Evolutionary conservation across 148 eudicot species (phyloP).

Genomic region (Chenopodium berlandieri): DNA sequence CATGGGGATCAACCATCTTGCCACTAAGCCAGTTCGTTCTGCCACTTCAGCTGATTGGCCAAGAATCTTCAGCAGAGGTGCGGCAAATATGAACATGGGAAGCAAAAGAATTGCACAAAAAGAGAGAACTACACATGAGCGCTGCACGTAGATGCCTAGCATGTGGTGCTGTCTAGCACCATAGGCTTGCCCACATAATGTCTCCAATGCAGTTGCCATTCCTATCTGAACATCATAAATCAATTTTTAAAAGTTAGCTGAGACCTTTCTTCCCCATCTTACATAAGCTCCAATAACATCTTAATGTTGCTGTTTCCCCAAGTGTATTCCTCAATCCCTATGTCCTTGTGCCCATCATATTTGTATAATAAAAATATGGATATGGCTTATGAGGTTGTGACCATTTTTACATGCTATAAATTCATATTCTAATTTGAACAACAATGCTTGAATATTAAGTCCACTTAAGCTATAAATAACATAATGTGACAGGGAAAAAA

Average conservation of each 20-base stretch:
- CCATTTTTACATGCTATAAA: not conserved
- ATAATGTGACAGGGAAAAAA: not conserved
- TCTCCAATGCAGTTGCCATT: slow-evolving; percentile 53
- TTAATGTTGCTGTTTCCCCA: not conserved
- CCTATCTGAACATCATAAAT: slow-evolving; percentile 33
- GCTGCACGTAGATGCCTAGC: slow-evolving; percentile 47
- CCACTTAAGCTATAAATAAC: not conserved
- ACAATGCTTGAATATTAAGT: not conserved
- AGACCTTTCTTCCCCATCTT: not conserved
- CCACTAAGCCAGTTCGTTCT: slow-evolving; percentile 31
- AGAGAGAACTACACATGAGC: slow-evolving; percentile 38
- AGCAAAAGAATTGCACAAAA: slow-evolving; percentile 29
- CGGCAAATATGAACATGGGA: slow-evolving; percentile 38
- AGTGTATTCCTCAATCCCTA: not conserved
- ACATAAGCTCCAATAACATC: not conserved
- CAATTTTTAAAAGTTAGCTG: not conserved
- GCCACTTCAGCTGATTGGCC: slow-evolving; percentile 39
- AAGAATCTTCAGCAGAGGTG: slow-evolving; percentile 29
- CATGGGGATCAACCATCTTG: slow-evolving; percentile 37
- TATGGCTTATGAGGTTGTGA: not conserved
- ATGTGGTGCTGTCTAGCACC: slow-evolving; percentile 44
- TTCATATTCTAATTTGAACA: not conserved
- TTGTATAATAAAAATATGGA: not conserved
- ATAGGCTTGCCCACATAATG: slow-evolving; percentile 51
- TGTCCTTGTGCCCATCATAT: not conserved